A percentile compares a stretch with the other conserved stretches of the same genome.
phyloP scores from a whole-genome alignment of 192 early-diverging fungal genomes.

The Glomus cerebriforme region DNA sequence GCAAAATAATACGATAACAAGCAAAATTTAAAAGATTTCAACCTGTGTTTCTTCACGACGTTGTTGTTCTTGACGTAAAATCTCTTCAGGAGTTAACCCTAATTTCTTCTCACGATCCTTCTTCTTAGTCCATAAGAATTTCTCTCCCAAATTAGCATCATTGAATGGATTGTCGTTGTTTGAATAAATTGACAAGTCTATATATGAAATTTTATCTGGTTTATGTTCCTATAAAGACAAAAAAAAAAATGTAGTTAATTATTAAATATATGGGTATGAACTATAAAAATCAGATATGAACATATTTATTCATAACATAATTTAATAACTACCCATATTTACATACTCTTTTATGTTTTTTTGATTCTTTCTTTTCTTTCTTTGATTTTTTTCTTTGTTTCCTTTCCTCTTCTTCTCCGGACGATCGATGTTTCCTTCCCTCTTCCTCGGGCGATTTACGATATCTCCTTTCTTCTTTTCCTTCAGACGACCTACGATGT shows the following conservation, averaged over 20 bases:
- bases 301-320: too few species aligned
- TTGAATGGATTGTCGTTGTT: slow-evolving; percentile 80
- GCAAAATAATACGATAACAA: not conserved
- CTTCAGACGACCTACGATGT: too few species aligned
- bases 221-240: not conserved
- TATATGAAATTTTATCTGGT: slow-evolving; percentile 12
- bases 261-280: not conserved
- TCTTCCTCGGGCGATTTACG: not conserved
- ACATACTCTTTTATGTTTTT: not conserved
- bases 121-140: slow-evolving; percentile 97
- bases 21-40: not conserved
- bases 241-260: not conserved
- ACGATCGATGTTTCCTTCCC: too few species aligned
- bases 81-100: slow-evolving; percentile 60
- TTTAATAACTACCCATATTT: not conserved
- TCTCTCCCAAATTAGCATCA: slow-evolving; percentile 75
- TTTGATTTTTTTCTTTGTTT: not conserved
- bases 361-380: not conserved
- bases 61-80: slow-evolving; percentile 53
- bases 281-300: not conserved
- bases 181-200: slow-evolving; percentile 60
- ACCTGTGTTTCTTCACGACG: slow-evolving; percentile 63
- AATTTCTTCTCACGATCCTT: slow-evolving; percentile 77
- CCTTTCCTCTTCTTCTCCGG: not conserved
- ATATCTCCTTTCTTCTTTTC: too few species aligned